A percentile compares a stretch with the other conserved stretches of the same genome.
Conservation (phyloP, 257 asterid genomes). For the Nicotiana paniculata region DNA sequence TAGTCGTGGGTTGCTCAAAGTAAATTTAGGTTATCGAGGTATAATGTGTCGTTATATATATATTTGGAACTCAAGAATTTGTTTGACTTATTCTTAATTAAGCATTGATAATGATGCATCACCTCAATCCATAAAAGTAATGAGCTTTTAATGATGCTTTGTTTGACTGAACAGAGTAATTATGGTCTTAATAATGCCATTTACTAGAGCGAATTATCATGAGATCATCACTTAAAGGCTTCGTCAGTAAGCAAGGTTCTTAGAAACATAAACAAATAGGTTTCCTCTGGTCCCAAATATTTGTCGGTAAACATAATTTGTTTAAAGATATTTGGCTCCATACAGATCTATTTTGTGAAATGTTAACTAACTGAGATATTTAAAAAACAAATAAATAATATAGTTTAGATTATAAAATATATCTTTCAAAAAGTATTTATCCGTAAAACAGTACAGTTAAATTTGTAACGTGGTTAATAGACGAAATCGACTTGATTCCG, state of each 20-base stretch:
- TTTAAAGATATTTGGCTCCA: too few relatives aligned
- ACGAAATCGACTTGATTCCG: too few relatives aligned
- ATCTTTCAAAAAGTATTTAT: too few relatives aligned
- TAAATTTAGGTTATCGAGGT: neutral
- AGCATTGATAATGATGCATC: conserved; percentile 40
- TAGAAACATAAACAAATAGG: neutral
- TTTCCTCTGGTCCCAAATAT: neutral
- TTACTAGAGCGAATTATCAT: neutral
- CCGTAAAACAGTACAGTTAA: too few relatives aligned
- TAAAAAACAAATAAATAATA: too few relatives aligned
- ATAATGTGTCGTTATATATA: conserved; percentile 5
- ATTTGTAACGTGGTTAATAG: too few relatives aligned
- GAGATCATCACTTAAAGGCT: neutral
- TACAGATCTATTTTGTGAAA: too few relatives aligned
- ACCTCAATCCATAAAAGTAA: conserved; percentile 25
- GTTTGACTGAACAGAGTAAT: conserved; percentile 17
- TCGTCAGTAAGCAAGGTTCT: neutral
- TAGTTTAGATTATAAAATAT: too few relatives aligned
- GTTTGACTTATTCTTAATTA: conserved; percentile 29
- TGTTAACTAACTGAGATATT: too few relatives aligned
- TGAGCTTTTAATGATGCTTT: conserved; percentile 30
- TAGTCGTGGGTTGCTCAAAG: conserved; percentile 4
- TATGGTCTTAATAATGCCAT: neutral
- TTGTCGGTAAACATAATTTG: too few relatives aligned
- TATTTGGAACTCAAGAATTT: conserved; percentile 40